Percentiles rank a stretch among this genome's conserved stretches.
phyloP scores from a whole-genome alignment of 805 yeast species.

The Jamesozyma rosinii region DNA sequence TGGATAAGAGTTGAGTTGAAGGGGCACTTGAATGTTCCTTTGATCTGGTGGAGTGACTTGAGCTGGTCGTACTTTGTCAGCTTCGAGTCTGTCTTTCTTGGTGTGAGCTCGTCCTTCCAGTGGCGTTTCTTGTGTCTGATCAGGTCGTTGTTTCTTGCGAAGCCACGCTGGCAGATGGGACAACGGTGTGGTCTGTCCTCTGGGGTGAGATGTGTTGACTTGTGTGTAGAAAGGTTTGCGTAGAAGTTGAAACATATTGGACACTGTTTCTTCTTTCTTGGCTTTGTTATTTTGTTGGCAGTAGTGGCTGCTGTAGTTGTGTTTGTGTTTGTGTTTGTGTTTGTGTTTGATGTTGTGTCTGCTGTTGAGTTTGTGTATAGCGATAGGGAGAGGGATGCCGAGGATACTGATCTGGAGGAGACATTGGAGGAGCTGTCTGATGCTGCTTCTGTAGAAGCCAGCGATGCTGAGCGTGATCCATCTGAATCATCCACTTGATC shows the following conservation, averaged over 20 bases:
- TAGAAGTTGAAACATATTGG: conserved; percentile 59
- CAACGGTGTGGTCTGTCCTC: conserved; percentile 72
- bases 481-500: background rate
- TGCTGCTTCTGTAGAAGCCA: background rate
- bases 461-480: background rate
- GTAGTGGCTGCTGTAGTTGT: background rate
- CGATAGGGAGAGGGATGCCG: background rate
- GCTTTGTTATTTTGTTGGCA: conserved; percentile 27
- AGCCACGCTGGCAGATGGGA: conserved; percentile 70
- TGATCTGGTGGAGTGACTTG: conserved; percentile 23
- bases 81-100: background rate
- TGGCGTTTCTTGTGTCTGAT: conserved; percentile 81
- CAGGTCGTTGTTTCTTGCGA: conserved; percentile 80
- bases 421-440: background rate
- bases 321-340: background rate
- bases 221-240: conserved; percentile 76
- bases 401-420: background rate
- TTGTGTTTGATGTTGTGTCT: background rate
- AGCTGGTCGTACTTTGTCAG: conserved; percentile 18
- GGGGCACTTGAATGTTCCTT: conserved; percentile 65
- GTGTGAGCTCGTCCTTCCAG: conserved; percentile 47
- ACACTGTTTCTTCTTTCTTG: conserved; percentile 62
- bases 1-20: conserved; percentile 33
- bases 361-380: background rate
- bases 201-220: conserved; percentile 65